Base-by-base conservation (phyloP, 495 filamentous ascomycete genomes). In the Aspergillus cristatus region DNA sequence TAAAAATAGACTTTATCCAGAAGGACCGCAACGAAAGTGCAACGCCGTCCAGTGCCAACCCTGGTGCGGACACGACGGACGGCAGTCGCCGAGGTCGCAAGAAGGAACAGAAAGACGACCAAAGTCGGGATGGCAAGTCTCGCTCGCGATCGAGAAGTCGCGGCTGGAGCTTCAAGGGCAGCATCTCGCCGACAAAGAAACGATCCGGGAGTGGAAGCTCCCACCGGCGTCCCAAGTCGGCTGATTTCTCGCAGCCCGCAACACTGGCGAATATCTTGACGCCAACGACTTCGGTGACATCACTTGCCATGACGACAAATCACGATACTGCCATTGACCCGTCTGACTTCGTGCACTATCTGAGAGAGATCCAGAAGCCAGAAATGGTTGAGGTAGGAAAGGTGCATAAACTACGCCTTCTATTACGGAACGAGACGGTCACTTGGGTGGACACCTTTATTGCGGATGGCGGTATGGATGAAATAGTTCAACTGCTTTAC, bases 401-500 rank as follows among this genome's bases (percentile, higher is more conserved):
- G 45, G 58, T 98, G 8, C 93, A 98, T 57, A 98, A 98, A 58
- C 72, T 98, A 14, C 80, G 90, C 5, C 69, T 95, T 32, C 68
- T 97, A 8, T 70, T 97, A 24, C 82, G 91, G 6, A 96, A 96
- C 53, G 91, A 98, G 65, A 91, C 87, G 3, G 82, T 98, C 2
- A 75, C 78, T 13, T 98, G 93, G 93, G 90, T 93, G 1, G 86
- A 97, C 48, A 71, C 75, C 6, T 98, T 98, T 58, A 84, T 97
- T 46, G 67, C 75, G 14, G 74, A 85, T 46, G 89, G 87, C 13
- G 91, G 91, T 17, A 94, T 97, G 88, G 74, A 80, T 48, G 87
- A 94, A 53, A 84, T 97, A 36, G 81, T 94, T 18, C 77, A 74
- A 34, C 66, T 98, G 37, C 65, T 97, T 40, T 80, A 94, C 47